phyloP scores from a whole-genome alignment of 129 eudicot species.

The Sambucus nigra region DNA sequence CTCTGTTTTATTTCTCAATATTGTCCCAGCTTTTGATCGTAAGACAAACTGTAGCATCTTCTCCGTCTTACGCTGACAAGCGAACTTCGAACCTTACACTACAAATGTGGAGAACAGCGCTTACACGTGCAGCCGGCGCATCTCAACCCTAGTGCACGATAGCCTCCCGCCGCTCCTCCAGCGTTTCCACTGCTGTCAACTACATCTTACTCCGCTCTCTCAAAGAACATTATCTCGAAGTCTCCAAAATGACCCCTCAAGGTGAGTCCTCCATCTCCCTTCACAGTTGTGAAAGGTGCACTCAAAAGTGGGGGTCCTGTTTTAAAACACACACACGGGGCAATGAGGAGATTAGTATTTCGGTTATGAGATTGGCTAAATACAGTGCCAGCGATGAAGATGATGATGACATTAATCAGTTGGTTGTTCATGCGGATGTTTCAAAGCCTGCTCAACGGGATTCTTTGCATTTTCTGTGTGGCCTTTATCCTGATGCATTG shows the following conservation, averaged over 20 bases:
- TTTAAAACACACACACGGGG: constrained; percentile 40
- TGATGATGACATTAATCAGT: constrained; percentile 65
- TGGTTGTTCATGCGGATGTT: constrained; percentile 71
- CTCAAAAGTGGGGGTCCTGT: constrained; percentile 70
- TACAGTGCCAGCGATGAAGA: constrained; percentile 41
- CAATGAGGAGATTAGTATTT: constrained; percentile 74
- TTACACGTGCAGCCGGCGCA: constrained; percentile 35
- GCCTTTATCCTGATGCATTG: constrained; percentile 81
- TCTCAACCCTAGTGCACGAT: constrained; percentile 22
- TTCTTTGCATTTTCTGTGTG: constrained; percentile 76
- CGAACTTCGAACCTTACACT: too few relatives aligned
- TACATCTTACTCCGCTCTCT: constrained; percentile 66
- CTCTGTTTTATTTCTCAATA: too few relatives aligned
- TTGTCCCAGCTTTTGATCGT: too few relatives aligned
- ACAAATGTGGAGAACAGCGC: constrained; percentile 50
- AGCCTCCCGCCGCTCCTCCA: constrained; percentile 24
- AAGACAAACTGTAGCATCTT: too few relatives aligned
- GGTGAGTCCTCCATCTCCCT: constrained; percentile 67
- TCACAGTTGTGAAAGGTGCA: constrained; percentile 71
- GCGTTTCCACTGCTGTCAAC: constrained; percentile 47
- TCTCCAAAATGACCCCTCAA: constrained; percentile 74
- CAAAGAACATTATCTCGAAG: constrained; percentile 73
- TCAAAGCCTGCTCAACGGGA: constrained; percentile 54
- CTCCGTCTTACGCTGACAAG: too few relatives aligned
- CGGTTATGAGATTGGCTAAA: constrained; percentile 72